phyloP scores from a whole-genome alignment of 441 rosid species.

The Omphalea diandra region DNA sequence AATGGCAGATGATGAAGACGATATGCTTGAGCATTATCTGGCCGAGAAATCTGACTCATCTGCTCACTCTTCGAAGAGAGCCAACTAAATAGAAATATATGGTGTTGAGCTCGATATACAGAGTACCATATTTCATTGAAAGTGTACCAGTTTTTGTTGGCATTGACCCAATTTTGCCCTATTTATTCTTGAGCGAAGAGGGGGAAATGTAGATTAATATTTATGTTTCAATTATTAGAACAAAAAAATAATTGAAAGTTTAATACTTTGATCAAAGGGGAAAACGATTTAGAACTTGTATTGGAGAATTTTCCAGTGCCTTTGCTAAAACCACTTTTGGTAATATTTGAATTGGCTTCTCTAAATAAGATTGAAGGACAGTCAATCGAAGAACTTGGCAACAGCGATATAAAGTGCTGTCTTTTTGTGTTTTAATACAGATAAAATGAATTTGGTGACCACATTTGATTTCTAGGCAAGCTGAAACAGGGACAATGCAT shows the following conservation, averaged over 20 bases:
- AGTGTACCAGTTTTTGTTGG: slow-evolving; percentile 2
- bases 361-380: not conserved
- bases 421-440: no score
- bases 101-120: not conserved
- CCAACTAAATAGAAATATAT: slow-evolving; percentile 24
- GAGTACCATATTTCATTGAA: slow-evolving; percentile 18
- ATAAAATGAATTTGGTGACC: not conserved
- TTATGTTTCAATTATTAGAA: not conserved
- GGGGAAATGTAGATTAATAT: slow-evolving; percentile 9
- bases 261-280: no score
- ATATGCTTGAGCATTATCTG: slow-evolving; percentile 93
- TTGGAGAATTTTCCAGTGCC: no score
- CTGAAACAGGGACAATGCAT: not conserved
- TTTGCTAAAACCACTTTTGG: no score
- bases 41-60: slow-evolving; percentile 85
- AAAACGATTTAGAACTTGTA: no score
- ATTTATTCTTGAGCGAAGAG: not conserved
- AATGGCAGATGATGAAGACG: slow-evolving; percentile 82
- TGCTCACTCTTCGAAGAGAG: slow-evolving; percentile 52
- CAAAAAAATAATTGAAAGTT: slow-evolving; percentile 2
- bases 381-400: no score
- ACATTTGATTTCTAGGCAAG: not conserved
- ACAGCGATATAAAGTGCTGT: no score
- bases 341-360: no score
- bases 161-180: not conserved